A percentile compares a stretch with the other conserved stretches of the same genome.
Evolutionary conservation across 2,329 filamentous ascomycete genomes (phyloP).

Genomic region (Ascochyta clinopodiicola): DNA sequence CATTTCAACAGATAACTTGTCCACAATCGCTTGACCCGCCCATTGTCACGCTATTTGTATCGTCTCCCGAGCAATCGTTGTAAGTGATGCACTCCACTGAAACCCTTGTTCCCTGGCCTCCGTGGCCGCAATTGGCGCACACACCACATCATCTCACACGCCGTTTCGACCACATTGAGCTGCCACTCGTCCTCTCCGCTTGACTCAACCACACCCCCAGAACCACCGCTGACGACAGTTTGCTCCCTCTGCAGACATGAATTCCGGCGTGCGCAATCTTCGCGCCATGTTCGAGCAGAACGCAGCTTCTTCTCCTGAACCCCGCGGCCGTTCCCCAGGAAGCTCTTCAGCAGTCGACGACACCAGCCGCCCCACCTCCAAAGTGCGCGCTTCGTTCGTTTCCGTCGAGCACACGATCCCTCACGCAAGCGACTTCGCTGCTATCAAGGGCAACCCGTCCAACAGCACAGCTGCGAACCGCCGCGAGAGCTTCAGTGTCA

Average conservation of each 20-base stretch:
- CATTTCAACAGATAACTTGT: conserved; percentile 6
- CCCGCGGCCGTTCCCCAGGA: conserved; percentile 54
- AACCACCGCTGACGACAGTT: conserved; percentile 35
- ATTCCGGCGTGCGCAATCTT: conserved; percentile 56
- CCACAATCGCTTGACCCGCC: conserved; percentile 8
- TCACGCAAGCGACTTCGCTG: conserved; percentile 31
- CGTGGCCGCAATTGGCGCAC: conserved; percentile 21
- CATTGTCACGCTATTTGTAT: conserved; percentile 14
- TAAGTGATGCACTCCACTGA: conserved; percentile 27
- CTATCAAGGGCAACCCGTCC: conserved; percentile 34
- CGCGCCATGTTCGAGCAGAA: conserved; percentile 57
- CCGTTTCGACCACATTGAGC: conserved; percentile 20
- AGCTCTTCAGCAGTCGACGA: conserved; percentile 40
- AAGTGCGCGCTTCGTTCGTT: conserved; percentile 57
- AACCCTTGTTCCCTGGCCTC: conserved; percentile 26
- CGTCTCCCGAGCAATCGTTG: conserved; percentile 20
- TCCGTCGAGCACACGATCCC: conserved; percentile 53
- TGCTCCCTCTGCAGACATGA: conserved; percentile 53
- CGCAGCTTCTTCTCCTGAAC: conserved; percentile 47
- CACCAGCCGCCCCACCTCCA: conserved; percentile 50
- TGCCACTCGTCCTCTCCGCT: conserved; percentile 22
- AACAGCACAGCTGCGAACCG: conserved; percentile 44
- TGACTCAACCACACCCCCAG: conserved; percentile 22
- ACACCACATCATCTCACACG: conserved; percentile 36
- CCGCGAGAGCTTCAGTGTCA: conserved; percentile 53